These are phyloP conservation scores for Neoconidiobolus thromboides DNA, from an alignment of 371 early-diverging fungal species.

Conservation along the genomic window DNA sequence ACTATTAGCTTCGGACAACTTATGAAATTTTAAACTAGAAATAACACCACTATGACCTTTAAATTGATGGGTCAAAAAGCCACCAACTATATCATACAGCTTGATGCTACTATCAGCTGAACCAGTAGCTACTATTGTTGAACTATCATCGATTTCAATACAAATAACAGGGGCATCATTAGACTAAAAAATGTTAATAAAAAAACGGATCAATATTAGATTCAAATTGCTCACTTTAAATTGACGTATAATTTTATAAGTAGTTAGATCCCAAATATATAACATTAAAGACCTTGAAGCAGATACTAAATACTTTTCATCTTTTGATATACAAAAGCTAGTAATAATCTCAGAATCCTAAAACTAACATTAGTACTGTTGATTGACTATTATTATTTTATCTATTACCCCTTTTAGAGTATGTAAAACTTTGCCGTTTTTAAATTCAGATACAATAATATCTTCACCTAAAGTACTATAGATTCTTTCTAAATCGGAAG, in stretches of 20 bases:
- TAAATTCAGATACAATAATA: constrained; percentile 53
- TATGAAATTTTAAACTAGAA: constrained; percentile 64
- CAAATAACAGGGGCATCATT: constrained; percentile 85
- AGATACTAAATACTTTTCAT: constrained; percentile 52
- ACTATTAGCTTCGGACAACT: constrained; percentile 14
- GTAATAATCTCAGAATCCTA: constrained; percentile 74
- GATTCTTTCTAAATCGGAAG: constrained; percentile 43
- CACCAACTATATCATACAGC: constrained; percentile 86
- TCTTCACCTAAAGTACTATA: constrained; percentile 70
- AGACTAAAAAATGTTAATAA: constrained; percentile 19
- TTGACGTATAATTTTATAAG: constrained; percentile 36
- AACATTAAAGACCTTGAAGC: constrained; percentile 66
- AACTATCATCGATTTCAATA: constrained; percentile 74
- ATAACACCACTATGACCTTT: constrained; percentile 83
- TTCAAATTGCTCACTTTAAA: constrained; percentile 27
- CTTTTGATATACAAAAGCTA: constrained; percentile 63
- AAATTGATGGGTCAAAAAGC: constrained; percentile 90
- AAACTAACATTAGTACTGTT: background rate
- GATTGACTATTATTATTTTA: background rate
- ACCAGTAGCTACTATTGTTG: constrained; percentile 85
- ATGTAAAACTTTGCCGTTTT: constrained; percentile 40
- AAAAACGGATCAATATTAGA: background rate
- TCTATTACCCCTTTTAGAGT: constrained; percentile 42
- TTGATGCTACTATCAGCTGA: constrained; percentile 89
- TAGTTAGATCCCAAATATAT: constrained; percentile 53